Evolutionary conservation across 2,329 filamentous ascomycete species (phyloP).

Genomic region (Sporothrix variecibatus): DNA sequence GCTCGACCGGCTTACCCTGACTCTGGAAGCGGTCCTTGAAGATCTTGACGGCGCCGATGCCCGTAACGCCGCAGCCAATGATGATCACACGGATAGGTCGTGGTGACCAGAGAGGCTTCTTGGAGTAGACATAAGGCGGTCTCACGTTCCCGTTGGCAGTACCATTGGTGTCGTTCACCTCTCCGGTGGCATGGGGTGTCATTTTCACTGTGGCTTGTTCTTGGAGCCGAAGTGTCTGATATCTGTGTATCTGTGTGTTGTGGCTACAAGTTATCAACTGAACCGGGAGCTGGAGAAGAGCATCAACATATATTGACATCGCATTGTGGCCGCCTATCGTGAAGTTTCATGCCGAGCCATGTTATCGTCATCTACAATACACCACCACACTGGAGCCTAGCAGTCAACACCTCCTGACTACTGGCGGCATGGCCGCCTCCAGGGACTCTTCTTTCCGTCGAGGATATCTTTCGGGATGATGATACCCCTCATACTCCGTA

Average conservation of each 20-base stretch:
- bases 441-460: neutral
- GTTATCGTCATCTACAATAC: no score
- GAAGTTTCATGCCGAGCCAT: no score
- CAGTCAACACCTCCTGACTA: no score
- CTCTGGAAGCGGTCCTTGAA: neutral
- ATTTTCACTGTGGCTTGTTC: neutral
- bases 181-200: neutral
- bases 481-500: neutral
- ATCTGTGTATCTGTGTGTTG: neutral
- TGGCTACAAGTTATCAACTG: neutral
- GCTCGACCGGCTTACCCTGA: constrained; percentile 47
- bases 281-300: neutral
- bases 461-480: no score
- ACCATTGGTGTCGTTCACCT: neutral
- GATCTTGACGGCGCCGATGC: neutral
- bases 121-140: neutral
- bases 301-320: no score
- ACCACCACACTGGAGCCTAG: no score
- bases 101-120: neutral
- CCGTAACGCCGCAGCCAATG: neutral
- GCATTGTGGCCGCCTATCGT: no score
- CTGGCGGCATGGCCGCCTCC: neutral
- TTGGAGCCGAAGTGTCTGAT: neutral
- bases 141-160: neutral
- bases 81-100: neutral